Percentiles rank a stretch among this genome's conserved stretches.
Conservation (phyloP, 2,329 filamentous ascomycete species). For the Nigrospora sphaerica region DNA sequence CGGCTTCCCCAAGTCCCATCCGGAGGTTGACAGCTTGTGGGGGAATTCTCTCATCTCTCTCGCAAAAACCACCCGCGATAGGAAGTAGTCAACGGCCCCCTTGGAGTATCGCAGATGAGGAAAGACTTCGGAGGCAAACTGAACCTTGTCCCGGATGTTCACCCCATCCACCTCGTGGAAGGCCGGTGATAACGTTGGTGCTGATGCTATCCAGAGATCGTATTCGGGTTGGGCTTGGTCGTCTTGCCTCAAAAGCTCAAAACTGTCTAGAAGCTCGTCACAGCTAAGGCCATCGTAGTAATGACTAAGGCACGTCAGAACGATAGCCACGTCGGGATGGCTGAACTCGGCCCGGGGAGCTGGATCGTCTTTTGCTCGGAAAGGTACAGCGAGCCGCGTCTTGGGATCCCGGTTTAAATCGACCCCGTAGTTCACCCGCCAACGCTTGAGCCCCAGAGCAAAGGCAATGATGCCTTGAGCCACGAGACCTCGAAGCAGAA, state of each 20-base stretch:
- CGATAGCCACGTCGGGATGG: constrained; percentile 51
- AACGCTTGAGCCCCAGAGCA: neutral
- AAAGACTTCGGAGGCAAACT: constrained; percentile 44
- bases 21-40: constrained; percentile 55
- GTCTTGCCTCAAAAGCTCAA: constrained; percentile 38
- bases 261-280: constrained; percentile 37
- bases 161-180: constrained; percentile 40
- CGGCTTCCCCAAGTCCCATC: constrained; percentile 54
- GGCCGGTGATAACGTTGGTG: constrained; percentile 19
- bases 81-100: constrained; percentile 54
- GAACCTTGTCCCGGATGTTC: constrained; percentile 48
- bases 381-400: constrained; percentile 50
- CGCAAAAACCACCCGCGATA: constrained; percentile 51
- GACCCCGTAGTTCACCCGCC: constrained; percentile 1
- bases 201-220: constrained; percentile 34
- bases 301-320: constrained; percentile 47
- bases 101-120: constrained; percentile 45
- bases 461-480: neutral
- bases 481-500: constrained; percentile 7
- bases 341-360: constrained; percentile 52
- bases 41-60: constrained; percentile 57
- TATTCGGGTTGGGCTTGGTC: constrained; percentile 49
- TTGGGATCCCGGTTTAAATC: constrained; percentile 28
- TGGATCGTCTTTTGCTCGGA: constrained; percentile 51
- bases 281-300: constrained; percentile 49